Evolutionary conservation across 805 yeast species (phyloP).

Genomic region (Debaryomyces tyrocola): DNA sequence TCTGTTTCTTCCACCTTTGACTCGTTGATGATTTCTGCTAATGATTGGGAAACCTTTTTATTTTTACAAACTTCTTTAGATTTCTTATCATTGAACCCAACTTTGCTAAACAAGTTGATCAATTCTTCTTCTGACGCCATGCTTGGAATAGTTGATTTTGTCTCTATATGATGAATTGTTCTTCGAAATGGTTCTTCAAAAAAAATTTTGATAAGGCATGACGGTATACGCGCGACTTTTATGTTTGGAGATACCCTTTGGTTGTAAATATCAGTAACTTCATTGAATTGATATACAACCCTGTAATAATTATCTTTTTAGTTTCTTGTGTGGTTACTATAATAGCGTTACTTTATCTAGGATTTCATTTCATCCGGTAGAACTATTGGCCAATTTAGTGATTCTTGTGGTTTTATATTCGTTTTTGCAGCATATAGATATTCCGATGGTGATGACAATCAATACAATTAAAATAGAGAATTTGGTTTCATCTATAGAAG

Average conservation of each 20-base stretch:
- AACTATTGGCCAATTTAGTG: no score
- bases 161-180: neutral
- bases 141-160: neutral
- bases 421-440: no score
- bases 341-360: no score
- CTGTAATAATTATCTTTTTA: no score
- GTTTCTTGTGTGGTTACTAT: no score
- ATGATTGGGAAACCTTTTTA: constrained; percentile 74
- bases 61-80: constrained; percentile 81
- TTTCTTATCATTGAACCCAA: constrained; percentile 74
- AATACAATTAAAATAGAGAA: no score
- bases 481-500: no score
- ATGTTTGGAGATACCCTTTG: neutral
- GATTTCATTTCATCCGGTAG: no score
- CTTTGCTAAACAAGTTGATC: constrained; percentile 34
- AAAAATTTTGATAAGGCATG: constrained; percentile 4
- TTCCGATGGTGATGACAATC: no score
- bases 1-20: constrained; percentile 39
- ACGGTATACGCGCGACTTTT: constrained; percentile 2
- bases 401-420: no score
- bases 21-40: constrained; percentile 59
- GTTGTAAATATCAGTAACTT: neutral
- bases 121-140: constrained; percentile 30
- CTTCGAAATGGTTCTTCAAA: neutral
- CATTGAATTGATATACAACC: neutral